A percentile compares a stretch with the other conserved stretches of the same genome.
These are phyloP conservation scores for Zymoseptoria brevis DNA, from an alignment of 2,329 filamentous ascomycete genomes.

Conservation along the genomic window DNA sequence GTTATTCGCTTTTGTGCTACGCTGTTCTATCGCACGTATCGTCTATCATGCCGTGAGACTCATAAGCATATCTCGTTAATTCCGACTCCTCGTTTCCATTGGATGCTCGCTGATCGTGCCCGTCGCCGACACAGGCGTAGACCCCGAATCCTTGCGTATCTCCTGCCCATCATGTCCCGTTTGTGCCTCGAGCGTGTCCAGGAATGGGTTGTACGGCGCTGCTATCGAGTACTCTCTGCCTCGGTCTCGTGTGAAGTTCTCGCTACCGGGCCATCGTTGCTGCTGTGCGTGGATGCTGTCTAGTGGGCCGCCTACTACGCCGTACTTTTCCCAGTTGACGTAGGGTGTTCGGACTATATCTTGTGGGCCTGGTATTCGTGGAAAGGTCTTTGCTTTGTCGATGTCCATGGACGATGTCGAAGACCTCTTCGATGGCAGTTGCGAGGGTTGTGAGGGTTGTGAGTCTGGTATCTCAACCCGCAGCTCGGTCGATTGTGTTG, in stretches of 20 bases:
- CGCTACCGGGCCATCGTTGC: conserved; percentile 48
- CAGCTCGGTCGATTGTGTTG: conserved; percentile 8
- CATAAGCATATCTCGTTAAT: conserved; percentile 4
- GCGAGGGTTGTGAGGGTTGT: conserved; percentile 3
- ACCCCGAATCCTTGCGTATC: conserved; percentile 18
- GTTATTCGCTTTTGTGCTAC: not conserved
- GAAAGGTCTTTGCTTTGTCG: conserved; percentile 40
- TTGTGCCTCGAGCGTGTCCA: conserved; percentile 35
- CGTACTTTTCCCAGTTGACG: conserved; percentile 92
- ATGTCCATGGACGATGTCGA: not conserved
- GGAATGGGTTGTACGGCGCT: conserved; percentile 53
- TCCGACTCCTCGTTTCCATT: conserved; percentile 23
- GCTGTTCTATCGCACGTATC: not conserved
- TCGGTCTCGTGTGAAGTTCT: conserved; percentile 10
- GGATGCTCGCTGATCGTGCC: conserved; percentile 23
- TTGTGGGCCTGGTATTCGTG: conserved; percentile 65
- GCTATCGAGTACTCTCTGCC: conserved; percentile 46
- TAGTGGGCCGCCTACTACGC: conserved; percentile 74
- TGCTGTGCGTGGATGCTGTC: conserved; percentile 82
- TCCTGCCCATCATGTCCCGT: conserved; percentile 6
- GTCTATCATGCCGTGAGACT: not conserved
- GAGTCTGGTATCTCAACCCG: conserved; percentile 21
- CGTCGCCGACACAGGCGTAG: conserved; percentile 9
- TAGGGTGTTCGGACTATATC: conserved; percentile 78
- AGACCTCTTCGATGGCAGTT: not conserved